Percentiles rank a stretch among this genome's conserved stretches.
These are phyloP conservation scores for Acacia crassicarpa DNA, from an alignment of 306 rosid species.

Conservation along the genomic window DNA sequence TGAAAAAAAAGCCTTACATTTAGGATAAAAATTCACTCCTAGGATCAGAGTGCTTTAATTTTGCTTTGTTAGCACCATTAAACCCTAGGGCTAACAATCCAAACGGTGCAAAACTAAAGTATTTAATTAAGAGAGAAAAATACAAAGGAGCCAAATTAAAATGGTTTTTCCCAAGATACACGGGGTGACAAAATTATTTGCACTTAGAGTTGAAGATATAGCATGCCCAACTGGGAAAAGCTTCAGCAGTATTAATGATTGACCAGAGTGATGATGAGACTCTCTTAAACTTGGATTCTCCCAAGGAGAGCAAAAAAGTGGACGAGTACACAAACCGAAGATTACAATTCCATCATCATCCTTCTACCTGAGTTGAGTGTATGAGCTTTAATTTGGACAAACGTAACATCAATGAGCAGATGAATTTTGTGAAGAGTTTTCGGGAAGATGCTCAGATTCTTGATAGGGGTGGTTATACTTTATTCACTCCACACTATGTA, in stretches of 20 bases:
- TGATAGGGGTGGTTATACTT: slow-evolving; percentile 80
- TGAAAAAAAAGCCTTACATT: too few relatives aligned
- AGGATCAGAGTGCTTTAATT: too few relatives aligned
- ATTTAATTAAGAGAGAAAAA: too few relatives aligned
- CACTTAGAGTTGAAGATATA: slow-evolving; percentile 73
- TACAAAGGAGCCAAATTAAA: too few relatives aligned
- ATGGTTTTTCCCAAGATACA: too few relatives aligned
- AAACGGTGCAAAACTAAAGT: too few relatives aligned
- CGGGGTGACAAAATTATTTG: neutral
- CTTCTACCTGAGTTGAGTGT: too few relatives aligned
- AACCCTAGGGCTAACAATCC: too few relatives aligned
- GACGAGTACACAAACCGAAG: slow-evolving; percentile 69
- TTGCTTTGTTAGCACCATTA: too few relatives aligned
- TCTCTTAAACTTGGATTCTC: slow-evolving; percentile 87
- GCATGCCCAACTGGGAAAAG: slow-evolving; percentile 91
- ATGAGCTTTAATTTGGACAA: slow-evolving; percentile 77
- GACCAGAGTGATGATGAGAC: slow-evolving; percentile 59
- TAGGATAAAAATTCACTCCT: too few relatives aligned
- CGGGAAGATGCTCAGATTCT: slow-evolving; percentile 97
- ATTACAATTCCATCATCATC: slow-evolving; percentile 68
- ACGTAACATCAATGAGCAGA: slow-evolving; percentile 79
- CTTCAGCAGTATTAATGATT: slow-evolving; percentile 79
- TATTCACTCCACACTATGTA: slow-evolving; percentile 84
- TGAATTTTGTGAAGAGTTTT: slow-evolving; percentile 76
- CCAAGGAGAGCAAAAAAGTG: slow-evolving; percentile 56